A percentile compares a stretch with the other conserved stretches of the same genome.
Evolutionary conservation across 306 rosid genomes (phyloP).

Genomic region (Oemleria cerasiformis): DNA sequence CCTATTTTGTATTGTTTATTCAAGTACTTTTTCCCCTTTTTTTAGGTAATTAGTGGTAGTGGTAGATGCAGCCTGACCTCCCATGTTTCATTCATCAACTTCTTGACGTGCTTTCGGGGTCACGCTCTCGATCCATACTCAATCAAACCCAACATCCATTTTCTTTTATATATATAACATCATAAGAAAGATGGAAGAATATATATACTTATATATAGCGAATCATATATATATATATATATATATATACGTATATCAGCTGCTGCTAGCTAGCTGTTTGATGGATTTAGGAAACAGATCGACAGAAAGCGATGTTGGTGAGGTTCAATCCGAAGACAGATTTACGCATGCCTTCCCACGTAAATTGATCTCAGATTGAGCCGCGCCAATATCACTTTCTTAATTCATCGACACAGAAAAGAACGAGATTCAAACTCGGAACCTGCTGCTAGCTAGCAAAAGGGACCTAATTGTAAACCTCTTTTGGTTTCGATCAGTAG

Average conservation of each 20-base stretch:
- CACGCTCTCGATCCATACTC: background rate
- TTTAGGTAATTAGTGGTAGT: conserved; percentile 36
- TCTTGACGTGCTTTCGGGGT: conserved; percentile 28
- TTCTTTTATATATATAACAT: background rate
- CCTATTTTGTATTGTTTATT: conserved; percentile 39
- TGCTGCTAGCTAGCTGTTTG: background rate
- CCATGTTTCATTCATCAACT: conserved; percentile 1
- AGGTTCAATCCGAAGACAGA: conserved; percentile 99
- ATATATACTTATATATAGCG: too few relatives aligned
- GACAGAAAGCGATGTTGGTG: conserved; percentile 94
- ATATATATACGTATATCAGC: too few relatives aligned
- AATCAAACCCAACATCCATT: background rate
- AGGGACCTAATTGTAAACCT: too few relatives aligned
- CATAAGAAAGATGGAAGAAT: background rate
- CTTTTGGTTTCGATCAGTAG: too few relatives aligned
- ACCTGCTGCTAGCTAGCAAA: too few relatives aligned
- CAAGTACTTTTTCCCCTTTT: conserved; percentile 44
- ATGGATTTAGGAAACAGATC: conserved; percentile 28
- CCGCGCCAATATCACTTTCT: conserved; percentile 99
- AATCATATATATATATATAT: too few relatives aligned
- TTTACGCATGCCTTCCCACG: conserved; percentile 45
- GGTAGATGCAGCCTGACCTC: conserved; percentile 22
- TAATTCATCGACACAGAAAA: too few relatives aligned
- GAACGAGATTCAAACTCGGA: too few relatives aligned
- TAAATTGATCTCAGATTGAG: conserved; percentile 98